Conservation (phyloP, 2,329 filamentous ascomycete genomes). For the Blastomyces gilchristii region DNA sequence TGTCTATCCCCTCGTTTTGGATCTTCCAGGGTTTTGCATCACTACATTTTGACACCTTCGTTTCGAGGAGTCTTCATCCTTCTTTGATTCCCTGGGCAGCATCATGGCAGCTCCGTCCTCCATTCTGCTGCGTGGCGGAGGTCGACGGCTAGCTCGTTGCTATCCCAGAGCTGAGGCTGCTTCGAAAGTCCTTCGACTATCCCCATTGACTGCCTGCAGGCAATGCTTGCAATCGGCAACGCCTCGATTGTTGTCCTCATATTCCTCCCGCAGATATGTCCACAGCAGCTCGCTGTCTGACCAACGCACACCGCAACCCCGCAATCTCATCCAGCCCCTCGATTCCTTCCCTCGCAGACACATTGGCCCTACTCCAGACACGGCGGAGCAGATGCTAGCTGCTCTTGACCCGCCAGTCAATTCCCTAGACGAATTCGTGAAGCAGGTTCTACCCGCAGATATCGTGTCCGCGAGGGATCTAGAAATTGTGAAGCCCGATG, state of each 20-base stretch:
- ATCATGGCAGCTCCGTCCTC: conserved; percentile 15
- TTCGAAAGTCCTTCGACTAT: conserved; percentile 14
- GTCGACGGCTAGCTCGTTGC: conserved; percentile 11
- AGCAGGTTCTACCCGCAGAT: conserved; percentile 69
- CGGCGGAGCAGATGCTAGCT: conserved; percentile 68
- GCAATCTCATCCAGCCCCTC: conserved; percentile 37
- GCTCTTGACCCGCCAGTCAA: conserved; percentile 62
- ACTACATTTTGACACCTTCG: not conserved
- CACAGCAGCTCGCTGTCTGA: conserved; percentile 88
- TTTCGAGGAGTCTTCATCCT: not conserved
- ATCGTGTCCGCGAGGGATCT: conserved; percentile 61
- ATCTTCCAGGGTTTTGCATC: not conserved
- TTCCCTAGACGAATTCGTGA: conserved; percentile 71
- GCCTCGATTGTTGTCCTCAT: conserved; percentile 11
- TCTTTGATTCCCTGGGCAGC: not conserved
- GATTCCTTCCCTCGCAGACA: conserved; percentile 67
- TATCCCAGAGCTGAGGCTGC: conserved; percentile 4
- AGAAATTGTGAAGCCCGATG: conserved; percentile 43
- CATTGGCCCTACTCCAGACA: conserved; percentile 67
- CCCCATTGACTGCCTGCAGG: conserved; percentile 23
- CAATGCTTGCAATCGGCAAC: conserved; percentile 24
- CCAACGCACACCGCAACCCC: conserved; percentile 47
- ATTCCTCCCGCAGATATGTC: conserved; percentile 40
- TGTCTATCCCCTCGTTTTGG: conserved; percentile 2
- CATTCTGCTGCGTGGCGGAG: conserved; percentile 13